phyloP scores from a whole-genome alignment of 2,329 filamentous ascomycete species.

The Penicillium sp. region DNA sequence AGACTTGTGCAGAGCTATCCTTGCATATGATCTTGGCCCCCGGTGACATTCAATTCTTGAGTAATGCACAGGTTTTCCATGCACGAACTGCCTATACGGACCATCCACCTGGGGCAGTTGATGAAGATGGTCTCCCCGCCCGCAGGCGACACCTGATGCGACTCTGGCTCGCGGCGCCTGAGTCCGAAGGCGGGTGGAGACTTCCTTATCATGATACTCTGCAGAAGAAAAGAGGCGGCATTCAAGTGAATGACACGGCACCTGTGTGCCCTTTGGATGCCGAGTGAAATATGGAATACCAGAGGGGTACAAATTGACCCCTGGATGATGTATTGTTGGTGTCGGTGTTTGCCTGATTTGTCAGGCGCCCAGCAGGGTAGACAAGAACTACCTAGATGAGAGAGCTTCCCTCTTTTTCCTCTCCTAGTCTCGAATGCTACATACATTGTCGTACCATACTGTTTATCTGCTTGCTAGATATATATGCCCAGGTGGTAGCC shows the following conservation, averaged over 20 bases:
- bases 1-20: slow-evolving; percentile 24
- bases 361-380: no score
- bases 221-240: slow-evolving; percentile 31
- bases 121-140: slow-evolving; percentile 21
- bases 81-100: slow-evolving; percentile 31
- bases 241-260: slow-evolving; percentile 28
- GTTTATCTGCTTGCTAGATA: no score
- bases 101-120: slow-evolving; percentile 23
- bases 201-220: slow-evolving; percentile 26
- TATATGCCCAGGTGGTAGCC: not conserved
- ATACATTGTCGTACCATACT: no score
- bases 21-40: slow-evolving; percentile 30
- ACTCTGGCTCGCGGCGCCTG: slow-evolving; percentile 27
- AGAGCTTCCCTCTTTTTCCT: not conserved
- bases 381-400: no score
- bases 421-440: no score
- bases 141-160: slow-evolving; percentile 30
- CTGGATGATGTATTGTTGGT: no score
- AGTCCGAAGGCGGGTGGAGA: slow-evolving; percentile 30
- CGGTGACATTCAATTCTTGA: slow-evolving; percentile 31
- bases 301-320: no score
- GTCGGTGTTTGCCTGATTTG: no score
- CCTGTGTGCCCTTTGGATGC: slow-evolving; percentile 29
- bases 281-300: slow-evolving; percentile 11
- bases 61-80: slow-evolving; percentile 31